Evolutionary conservation across 169 alveolate genomes (phyloP).

Genomic region (Plasmodium sp.): DNA sequence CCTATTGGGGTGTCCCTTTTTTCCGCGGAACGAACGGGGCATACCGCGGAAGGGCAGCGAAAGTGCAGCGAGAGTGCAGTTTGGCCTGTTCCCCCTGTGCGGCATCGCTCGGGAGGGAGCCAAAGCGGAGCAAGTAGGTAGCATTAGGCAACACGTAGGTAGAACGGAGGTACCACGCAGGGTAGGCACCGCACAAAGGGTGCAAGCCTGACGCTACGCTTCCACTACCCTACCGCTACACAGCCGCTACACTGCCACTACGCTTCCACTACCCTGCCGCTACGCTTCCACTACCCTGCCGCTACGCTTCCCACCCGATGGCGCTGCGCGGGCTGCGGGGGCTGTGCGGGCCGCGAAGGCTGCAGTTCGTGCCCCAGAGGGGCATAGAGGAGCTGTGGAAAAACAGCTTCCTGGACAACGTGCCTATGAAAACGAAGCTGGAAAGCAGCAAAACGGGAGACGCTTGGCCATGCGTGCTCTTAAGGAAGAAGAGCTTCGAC

Average conservation of each 20-base stretch:
- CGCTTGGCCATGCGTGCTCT: conserved; percentile 90
- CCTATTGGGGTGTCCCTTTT: background rate
- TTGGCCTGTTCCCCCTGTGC: background rate
- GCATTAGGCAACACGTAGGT: background rate
- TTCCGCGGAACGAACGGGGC: background rate
- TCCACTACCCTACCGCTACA: too few relatives aligned
- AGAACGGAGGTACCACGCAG: background rate
- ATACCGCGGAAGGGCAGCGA: background rate
- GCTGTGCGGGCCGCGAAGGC: background rate
- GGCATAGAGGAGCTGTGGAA: conserved; percentile 88
- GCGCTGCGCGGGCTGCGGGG: background rate
- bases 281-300: too few relatives aligned
- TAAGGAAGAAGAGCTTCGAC: conserved; percentile 87
- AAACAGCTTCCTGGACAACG: conserved; percentile 80
- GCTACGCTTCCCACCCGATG: background rate
- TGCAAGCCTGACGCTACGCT: background rate
- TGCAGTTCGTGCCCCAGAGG: conserved; percentile 76
- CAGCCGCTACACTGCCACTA: too few relatives aligned
- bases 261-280: background rate
- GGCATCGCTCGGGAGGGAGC: background rate
- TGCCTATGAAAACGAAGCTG: conserved; percentile 76
- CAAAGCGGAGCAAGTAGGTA: background rate
- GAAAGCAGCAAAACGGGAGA: conserved; percentile 85
- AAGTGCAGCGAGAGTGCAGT: background rate
- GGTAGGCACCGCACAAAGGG: background rate